Conservation (phyloP, 306 rosid species). For the Prosopis cineraria region DNA sequence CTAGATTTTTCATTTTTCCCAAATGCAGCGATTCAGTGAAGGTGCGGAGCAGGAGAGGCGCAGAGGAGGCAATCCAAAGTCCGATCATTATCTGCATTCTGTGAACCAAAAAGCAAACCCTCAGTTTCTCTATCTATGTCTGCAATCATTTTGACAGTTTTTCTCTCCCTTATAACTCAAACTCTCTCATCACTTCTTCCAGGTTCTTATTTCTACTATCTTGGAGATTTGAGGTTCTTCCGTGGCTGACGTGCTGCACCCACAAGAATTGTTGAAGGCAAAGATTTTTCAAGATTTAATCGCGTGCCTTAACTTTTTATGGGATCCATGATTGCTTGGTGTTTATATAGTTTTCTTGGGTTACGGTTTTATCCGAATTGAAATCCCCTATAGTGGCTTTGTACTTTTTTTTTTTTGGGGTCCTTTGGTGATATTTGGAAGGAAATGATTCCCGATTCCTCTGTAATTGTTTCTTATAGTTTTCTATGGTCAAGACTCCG, state of each 20-base stretch:
- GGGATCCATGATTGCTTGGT: background rate
- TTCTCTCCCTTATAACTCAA: background rate
- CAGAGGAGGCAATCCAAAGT: no score
- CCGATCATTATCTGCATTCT: no score
- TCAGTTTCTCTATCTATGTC: background rate
- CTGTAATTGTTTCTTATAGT: slow-evolving; percentile 37
- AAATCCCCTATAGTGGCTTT: slow-evolving; percentile 34
- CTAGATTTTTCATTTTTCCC: no score
- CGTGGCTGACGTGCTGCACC: background rate
- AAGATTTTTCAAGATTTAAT: slow-evolving; percentile 16
- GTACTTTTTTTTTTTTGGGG: slow-evolving; percentile 51
- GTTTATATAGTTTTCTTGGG: slow-evolving; percentile 25
- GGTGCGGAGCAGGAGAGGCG: no score
- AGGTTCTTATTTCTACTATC: background rate
- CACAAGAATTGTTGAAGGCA: background rate
- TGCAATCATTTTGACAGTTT: no score
- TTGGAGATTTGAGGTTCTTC: slow-evolving; percentile 17
- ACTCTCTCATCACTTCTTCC: background rate
- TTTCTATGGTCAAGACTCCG: slow-evolving; percentile 33
- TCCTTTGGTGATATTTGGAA: slow-evolving; percentile 19
- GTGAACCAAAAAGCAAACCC: background rate
- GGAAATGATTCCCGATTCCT: slow-evolving; percentile 35
- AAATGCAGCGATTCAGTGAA: no score
- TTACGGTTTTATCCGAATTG: slow-evolving; percentile 43
- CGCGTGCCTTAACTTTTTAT: background rate